These are phyloP conservation scores for Yamadazyma friedrichii DNA, from an alignment of 1,139 yeast genomes.

Conservation along the genomic window DNA sequence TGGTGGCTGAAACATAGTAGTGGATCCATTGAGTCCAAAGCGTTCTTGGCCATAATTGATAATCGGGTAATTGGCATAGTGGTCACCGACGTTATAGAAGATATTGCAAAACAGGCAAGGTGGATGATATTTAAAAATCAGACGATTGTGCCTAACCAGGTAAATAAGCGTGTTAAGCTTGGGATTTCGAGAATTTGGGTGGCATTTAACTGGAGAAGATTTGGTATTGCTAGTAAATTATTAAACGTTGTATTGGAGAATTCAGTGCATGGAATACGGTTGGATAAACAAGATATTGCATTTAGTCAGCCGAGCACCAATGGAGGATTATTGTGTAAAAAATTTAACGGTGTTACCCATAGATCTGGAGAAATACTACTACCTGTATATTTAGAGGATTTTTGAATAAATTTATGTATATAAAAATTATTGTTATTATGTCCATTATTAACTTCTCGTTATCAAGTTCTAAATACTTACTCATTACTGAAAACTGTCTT, in stretches of 20 bases:
- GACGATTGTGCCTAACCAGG: conserved; percentile 35
- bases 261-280: conserved; percentile 51
- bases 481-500: conserved; percentile 48
- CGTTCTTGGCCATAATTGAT: conserved; percentile 43
- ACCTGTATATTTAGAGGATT: conserved; percentile 47
- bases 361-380: conserved; percentile 48
- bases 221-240: conserved; percentile 46
- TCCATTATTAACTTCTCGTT: neutral
- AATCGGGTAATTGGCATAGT: conserved; percentile 53
- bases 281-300: conserved; percentile 46
- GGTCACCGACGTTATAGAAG: conserved; percentile 37
- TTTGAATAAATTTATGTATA: neutral
- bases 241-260: conserved; percentile 39
- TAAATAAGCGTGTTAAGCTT: conserved; percentile 26
- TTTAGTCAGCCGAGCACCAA: conserved; percentile 73
- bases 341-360: conserved; percentile 50
- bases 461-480: conserved; percentile 1
- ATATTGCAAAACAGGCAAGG: conserved; percentile 22
- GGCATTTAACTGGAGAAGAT: conserved; percentile 51
- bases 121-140: conserved; percentile 51
- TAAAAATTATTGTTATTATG: neutral
- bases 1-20: conserved; percentile 36
- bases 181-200: conserved; percentile 72
- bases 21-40: conserved; percentile 34
- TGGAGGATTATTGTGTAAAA: conserved; percentile 56